Evolutionary conservation across 2,329 filamentous ascomycete species (phyloP), one percentile per base, ranked within the genome.

Genomic region (Pseudogymnoascus sp.): DNA sequence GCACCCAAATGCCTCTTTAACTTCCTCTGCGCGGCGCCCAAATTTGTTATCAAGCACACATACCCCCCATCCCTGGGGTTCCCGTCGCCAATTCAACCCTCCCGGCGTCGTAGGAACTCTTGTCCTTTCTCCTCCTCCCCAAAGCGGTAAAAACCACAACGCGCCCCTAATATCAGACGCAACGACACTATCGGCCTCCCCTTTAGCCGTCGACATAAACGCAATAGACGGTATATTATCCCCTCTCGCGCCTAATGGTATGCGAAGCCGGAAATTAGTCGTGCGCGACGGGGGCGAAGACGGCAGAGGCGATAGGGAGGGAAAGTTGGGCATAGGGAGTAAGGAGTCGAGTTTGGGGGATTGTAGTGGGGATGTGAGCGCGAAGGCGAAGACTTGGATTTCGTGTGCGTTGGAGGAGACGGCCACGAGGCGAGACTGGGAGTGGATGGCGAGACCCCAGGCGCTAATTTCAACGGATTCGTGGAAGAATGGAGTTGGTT

Each of bases 371-470:
- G 42, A 29, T 13, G 38, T 10, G 25, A 65, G 69, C 4, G 78
- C 79, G 65, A 79, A 77, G 0, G 79, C 80, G 67, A 84, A 85
- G 0, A 85, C 78, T 0, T 77, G 80, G 29, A 89, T 80, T 13
- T 77, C 70, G 21, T 79, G 77, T 0, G 81, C 83, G 71, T 99
- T 99, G 0, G 90, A 86, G 68, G 89, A 90, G 39, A 95, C 87
- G 0, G 93, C 94, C 65, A 99, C 88, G 65, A 97, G 78, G 0
- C 92, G 85, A n/a, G 90, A 91, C 65, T 86, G 78, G 65, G 84
- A 81, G 72, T 97, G 93, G 9, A 96, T 81, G 6, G 91, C 88
- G 58, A 96, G 75, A 0, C 93, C 94, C 94, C 94, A 99, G 2
- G 92, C 93, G 64, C 90, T 93, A 25, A 76, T 77, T 1, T 84